phyloP scores from a whole-genome alignment of 805 yeast species.

The Hanseniaspora taiwanica region DNA sequence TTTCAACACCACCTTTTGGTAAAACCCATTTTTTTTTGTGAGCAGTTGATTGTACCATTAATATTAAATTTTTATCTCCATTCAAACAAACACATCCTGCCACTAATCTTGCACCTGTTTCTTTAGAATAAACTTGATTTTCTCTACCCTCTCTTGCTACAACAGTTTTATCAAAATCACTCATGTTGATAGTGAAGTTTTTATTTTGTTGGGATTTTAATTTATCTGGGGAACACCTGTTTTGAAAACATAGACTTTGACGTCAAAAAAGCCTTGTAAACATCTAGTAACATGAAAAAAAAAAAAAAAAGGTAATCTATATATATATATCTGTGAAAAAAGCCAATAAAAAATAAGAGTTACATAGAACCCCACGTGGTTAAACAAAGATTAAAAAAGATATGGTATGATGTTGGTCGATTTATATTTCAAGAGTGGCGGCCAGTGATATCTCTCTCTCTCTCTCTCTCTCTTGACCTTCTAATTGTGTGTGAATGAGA shows the following conservation, averaged over 20 bases:
- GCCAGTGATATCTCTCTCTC: no score
- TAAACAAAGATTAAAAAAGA: no score
- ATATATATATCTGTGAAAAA: no score
- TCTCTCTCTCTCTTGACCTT: no score
- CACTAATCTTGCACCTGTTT: conserved; percentile 58
- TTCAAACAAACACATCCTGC: conserved; percentile 84
- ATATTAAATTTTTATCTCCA: conserved; percentile 41
- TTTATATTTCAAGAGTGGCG: no score
- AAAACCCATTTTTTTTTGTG: conserved; percentile 67
- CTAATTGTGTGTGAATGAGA: no score
- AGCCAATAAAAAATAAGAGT: no score
- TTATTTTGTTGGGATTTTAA: not conserved
- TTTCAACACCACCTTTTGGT: conserved; percentile 93
- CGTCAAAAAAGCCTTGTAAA: not conserved
- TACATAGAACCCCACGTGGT: no score
- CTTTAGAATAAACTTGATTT: conserved; percentile 43
- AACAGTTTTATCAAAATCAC: conserved; percentile 19
- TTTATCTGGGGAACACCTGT: no score
- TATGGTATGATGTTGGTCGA: no score
- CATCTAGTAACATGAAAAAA: no score
- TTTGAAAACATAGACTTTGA: no score
- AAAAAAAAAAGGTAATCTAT: not conserved
- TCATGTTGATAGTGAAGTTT: conserved; percentile 1
- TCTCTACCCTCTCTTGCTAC: conserved; percentile 42
- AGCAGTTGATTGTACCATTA: conserved; percentile 67